A percentile compares a stretch with the other conserved stretches of the same genome.
These are phyloP conservation scores for Diaporthe vaccinii DNA, from an alignment of 2,329 filamentous ascomycete species.

Conservation along the genomic window DNA sequence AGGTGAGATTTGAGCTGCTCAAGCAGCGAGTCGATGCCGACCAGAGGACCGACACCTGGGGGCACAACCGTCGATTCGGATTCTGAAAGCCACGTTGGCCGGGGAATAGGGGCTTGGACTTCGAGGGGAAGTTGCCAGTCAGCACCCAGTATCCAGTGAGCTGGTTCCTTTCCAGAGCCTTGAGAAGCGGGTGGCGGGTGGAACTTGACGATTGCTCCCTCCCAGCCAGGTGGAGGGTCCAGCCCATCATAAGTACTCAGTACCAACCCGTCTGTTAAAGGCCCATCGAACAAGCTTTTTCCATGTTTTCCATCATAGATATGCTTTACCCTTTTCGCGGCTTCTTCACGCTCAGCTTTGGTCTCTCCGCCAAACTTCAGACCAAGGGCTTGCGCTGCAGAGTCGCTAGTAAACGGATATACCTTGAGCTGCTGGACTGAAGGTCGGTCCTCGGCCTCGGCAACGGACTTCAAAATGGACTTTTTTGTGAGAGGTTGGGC, in stretches of 20 bases:
- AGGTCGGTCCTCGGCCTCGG: conserved; percentile 54
- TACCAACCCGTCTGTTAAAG: conserved; percentile 89
- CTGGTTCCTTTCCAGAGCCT: conserved; percentile 61
- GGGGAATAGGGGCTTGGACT: conserved; percentile 79
- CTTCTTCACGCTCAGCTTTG: conserved; percentile 84
- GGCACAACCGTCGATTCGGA: conserved; percentile 53
- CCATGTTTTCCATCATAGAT: conserved; percentile 73
- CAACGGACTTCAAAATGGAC: conserved; percentile 58
- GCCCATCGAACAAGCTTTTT: conserved; percentile 81
- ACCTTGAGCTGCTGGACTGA: conserved; percentile 74
- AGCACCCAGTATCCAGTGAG: conserved; percentile 81
- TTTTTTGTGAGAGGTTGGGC: conserved; percentile 77
- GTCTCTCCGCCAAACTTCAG: conserved; percentile 91
- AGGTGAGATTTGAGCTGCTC: conserved; percentile 81
- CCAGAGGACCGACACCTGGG: conserved; percentile 65
- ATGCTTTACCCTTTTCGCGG: conserved; percentile 77
- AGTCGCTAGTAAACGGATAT: conserved; percentile 78
- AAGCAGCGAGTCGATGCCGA: conserved; percentile 86
- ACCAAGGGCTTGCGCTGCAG: conserved; percentile 70
- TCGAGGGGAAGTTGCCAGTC: conserved; percentile 82
- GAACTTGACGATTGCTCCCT: conserved; percentile 87
- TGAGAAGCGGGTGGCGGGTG: conserved; percentile 66
- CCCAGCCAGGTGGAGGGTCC: conserved; percentile 74
- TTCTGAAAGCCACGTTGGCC: conserved; percentile 68
- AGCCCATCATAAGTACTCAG: conserved; percentile 70